Percentiles rank a stretch among this genome's conserved stretches.
Conservation (phyloP, 2,329 filamentous ascomycete genomes). For the Tricladium varicosporioides region DNA sequence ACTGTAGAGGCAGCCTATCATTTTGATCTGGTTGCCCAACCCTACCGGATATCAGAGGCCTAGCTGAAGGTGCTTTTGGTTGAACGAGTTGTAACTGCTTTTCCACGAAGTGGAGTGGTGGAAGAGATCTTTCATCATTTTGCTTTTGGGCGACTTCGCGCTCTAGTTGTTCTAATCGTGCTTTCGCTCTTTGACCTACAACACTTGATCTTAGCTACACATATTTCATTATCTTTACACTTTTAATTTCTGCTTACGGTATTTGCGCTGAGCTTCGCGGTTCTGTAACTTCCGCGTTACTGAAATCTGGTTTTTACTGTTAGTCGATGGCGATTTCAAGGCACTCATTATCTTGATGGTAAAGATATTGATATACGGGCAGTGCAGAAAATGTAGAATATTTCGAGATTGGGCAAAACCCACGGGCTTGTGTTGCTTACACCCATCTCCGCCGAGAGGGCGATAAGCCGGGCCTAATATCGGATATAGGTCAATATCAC, state of each 20-base stretch:
- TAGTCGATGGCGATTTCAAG: neutral
- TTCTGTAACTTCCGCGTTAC: slow-evolving; percentile 1
- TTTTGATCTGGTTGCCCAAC: neutral
- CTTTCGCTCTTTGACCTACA: neutral
- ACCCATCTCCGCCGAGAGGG: no score
- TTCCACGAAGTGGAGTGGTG: neutral
- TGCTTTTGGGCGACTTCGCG: slow-evolving; percentile 1
- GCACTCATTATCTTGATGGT: no score
- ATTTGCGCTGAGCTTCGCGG: slow-evolving; percentile 3
- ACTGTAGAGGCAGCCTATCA: neutral
- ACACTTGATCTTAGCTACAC: neutral
- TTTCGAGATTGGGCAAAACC: no score
- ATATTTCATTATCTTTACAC: neutral
- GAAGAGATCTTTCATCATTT: neutral
- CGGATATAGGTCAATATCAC: no score
- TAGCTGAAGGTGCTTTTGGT: neutral
- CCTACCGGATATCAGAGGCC: neutral
- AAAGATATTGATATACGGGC: no score
- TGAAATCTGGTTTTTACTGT: neutral
- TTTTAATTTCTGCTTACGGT: neutral
- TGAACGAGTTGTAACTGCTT: neutral
- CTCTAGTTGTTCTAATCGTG: neutral
- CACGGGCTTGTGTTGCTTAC: no score
- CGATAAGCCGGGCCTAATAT: no score
- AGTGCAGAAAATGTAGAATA: no score